A percentile compares a stretch with the other conserved stretches of the same genome.
These are phyloP conservation scores for Epichloe hybrida DNA, from an alignment of 2,329 filamentous ascomycete genomes.

Conservation along the genomic window DNA sequence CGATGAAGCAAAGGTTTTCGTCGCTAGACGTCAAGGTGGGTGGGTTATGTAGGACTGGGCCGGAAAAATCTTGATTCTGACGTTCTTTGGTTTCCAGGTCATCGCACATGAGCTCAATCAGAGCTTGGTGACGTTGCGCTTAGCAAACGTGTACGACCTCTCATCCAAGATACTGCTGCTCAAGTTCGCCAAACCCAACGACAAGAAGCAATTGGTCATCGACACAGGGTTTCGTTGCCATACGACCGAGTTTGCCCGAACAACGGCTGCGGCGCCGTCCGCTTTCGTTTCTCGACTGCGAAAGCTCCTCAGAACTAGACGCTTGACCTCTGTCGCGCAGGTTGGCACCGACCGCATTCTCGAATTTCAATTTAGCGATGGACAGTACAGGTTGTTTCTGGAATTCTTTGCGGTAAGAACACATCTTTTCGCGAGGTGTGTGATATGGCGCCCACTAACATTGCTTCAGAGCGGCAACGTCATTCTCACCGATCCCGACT, in stretches of 20 bases:
- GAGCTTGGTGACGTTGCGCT: conserved; percentile 61
- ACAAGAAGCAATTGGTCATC: conserved; percentile 79
- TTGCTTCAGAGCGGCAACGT: conserved; percentile 66
- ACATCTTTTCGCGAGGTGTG: too few relatives aligned
- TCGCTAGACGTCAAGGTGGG: conserved; percentile 62
- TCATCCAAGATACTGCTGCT: conserved; percentile 90
- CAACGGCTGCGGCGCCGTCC: conserved; percentile 73
- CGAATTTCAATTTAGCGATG: conserved; percentile 86
- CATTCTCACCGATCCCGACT: conserved; percentile 73
- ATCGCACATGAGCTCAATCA: conserved; percentile 85
- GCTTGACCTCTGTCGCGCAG: conserved; percentile 69
- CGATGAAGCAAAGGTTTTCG: conserved; percentile 68
- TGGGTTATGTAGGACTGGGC: neutral
- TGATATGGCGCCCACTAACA: neutral
- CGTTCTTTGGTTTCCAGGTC: conserved; percentile 40
- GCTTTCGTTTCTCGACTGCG: conserved; percentile 73
- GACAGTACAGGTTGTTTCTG: conserved; percentile 71
- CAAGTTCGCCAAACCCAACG: conserved; percentile 84
- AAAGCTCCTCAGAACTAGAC: conserved; percentile 75
- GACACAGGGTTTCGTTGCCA: conserved; percentile 96
- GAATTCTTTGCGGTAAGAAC: conserved; percentile 70
- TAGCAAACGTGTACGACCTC: conserved; percentile 92
- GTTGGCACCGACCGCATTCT: conserved; percentile 89
- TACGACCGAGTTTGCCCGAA: conserved; percentile 77
- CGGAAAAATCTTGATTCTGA: conserved; percentile 5